A percentile compares a stretch with the other conserved stretches of the same genome.
These are phyloP conservation scores for Setaria viridis DNA, from an alignment of 202 grass and related monocot species.

Conservation along the genomic window DNA sequence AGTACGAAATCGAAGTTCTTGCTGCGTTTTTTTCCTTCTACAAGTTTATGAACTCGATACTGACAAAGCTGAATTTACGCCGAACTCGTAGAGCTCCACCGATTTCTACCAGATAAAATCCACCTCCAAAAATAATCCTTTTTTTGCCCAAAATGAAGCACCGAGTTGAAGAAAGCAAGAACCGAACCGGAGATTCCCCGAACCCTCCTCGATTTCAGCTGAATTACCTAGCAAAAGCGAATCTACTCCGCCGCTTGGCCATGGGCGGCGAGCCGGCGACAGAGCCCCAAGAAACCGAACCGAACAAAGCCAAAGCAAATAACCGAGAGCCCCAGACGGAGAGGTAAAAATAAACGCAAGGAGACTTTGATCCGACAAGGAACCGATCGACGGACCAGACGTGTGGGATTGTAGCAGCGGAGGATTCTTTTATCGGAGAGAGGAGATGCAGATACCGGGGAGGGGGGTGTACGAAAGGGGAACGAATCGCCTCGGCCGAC, in stretches of 20 bases:
- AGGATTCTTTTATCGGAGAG: constrained; percentile 5
- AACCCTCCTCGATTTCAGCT: neutral
- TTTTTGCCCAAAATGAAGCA: neutral
- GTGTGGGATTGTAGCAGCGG: constrained; percentile 27
- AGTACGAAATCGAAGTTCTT: neutral
- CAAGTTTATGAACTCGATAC: neutral
- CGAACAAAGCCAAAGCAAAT: neutral
- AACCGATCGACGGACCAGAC: neutral
- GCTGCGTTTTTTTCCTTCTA: neutral
- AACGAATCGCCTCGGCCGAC: constrained; percentile 22
- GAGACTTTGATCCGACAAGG: neutral
- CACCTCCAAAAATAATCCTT: neutral
- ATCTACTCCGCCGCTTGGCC: constrained; percentile 48
- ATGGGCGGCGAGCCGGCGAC: constrained; percentile 9
- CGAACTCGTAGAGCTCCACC: no score
- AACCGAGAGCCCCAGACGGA: neutral
- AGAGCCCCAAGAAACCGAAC: neutral
- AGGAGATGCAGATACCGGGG: constrained; percentile 1
- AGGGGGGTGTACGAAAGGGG: constrained; percentile 20
- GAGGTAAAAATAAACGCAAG: neutral
- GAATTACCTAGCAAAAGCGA: constrained; percentile 44
- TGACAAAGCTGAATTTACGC: neutral
- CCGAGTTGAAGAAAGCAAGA: neutral
- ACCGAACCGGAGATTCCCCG: neutral
- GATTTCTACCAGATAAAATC: neutral